phyloP scores from a whole-genome alignment of 768 basidiomycete genomes.

The Podaxis mareebaensis region DNA sequence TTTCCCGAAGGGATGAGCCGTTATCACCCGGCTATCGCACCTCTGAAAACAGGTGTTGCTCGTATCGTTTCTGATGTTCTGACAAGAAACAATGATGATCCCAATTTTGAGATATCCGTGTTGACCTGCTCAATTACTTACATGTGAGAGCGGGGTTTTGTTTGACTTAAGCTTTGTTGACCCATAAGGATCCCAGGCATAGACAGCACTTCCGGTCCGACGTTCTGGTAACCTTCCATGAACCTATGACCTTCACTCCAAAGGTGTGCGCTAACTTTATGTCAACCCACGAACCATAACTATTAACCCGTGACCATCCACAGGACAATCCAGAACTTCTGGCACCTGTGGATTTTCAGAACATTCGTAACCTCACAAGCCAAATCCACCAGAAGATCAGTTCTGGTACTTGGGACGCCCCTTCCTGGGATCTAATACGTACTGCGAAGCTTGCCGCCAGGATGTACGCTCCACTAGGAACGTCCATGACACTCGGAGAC shows the following conservation, averaged over 20 bases:
- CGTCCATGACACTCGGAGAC: slow-evolving; percentile 81
- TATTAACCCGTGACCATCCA: slow-evolving; percentile 4
- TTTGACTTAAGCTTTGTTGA: slow-evolving; percentile 1
- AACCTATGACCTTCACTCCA: slow-evolving; percentile 64
- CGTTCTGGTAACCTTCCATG: slow-evolving; percentile 81
- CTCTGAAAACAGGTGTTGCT: slow-evolving; percentile 86
- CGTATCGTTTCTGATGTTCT: slow-evolving; percentile 80
- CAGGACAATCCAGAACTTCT: slow-evolving; percentile 75
- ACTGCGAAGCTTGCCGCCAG: slow-evolving; percentile 75
- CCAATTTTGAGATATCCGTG: slow-evolving; percentile 71
- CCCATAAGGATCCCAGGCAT: slow-evolving; percentile 49
- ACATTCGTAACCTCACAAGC: slow-evolving; percentile 61
- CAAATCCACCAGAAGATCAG: slow-evolving; percentile 70
- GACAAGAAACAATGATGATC: slow-evolving; percentile 63
- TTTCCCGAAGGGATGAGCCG: slow-evolving; percentile 89
- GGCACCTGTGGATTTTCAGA: slow-evolving; percentile 59
- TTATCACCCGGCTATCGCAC: slow-evolving; percentile 85
- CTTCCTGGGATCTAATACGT: slow-evolving; percentile 79
- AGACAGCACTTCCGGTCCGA: slow-evolving; percentile 87
- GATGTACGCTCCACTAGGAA: slow-evolving; percentile 88
- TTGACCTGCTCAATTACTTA: slow-evolving; percentile 83
- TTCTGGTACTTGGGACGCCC: slow-evolving; percentile 79
- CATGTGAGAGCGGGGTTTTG: slow-evolving; percentile 45
- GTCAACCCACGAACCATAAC: background rate
- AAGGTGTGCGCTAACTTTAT: slow-evolving; percentile 40